These are phyloP conservation scores for Candida incommunis DNA, from an alignment of 805 yeast species.

Conservation along the genomic window DNA sequence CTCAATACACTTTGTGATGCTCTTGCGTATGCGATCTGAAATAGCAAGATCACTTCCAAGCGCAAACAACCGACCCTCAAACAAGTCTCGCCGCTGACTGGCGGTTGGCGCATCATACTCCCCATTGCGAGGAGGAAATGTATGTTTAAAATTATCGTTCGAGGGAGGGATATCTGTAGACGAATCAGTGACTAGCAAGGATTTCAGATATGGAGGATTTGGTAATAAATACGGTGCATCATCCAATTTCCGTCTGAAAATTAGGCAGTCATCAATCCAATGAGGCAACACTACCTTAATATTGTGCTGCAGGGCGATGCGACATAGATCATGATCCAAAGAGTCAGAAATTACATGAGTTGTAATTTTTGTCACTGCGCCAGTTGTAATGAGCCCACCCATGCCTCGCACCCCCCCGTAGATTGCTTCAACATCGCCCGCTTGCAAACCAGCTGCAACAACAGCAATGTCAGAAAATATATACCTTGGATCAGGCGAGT, in stretches of 20 bases:
- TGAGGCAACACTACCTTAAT: constrained; percentile 46
- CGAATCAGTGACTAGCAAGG: constrained; percentile 2
- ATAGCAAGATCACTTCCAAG: constrained; percentile 42
- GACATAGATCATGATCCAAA: constrained; percentile 39
- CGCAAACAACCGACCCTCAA: constrained; percentile 34
- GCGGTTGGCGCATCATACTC: constrained; percentile 9
- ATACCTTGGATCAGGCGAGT: constrained; percentile 57
- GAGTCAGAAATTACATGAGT: constrained; percentile 63
- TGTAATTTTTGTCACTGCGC: constrained; percentile 44
- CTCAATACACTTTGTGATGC: constrained; percentile 32
- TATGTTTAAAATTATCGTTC: constrained; percentile 13
- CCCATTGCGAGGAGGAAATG: constrained; percentile 13
- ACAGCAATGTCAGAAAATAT: constrained; percentile 49
- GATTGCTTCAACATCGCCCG: constrained; percentile 51
- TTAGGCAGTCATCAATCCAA: constrained; percentile 67
- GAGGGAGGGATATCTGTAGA: neutral
- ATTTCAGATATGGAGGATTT: constrained; percentile 13
- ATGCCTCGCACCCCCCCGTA: constrained; percentile 53
- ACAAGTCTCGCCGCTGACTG: constrained; percentile 6
- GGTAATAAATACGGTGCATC: constrained; percentile 42
- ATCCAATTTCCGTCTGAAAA: constrained; percentile 33
- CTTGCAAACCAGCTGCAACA: constrained; percentile 43
- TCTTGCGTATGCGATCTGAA: constrained; percentile 27
- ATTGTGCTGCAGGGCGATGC: constrained; percentile 31
- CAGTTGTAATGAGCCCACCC: constrained; percentile 63